Percentiles rank a stretch among this genome's conserved stretches.
phyloP scores from a whole-genome alignment of 805 yeast genomes.

The Metschnikowia baotianmanensis region DNA sequence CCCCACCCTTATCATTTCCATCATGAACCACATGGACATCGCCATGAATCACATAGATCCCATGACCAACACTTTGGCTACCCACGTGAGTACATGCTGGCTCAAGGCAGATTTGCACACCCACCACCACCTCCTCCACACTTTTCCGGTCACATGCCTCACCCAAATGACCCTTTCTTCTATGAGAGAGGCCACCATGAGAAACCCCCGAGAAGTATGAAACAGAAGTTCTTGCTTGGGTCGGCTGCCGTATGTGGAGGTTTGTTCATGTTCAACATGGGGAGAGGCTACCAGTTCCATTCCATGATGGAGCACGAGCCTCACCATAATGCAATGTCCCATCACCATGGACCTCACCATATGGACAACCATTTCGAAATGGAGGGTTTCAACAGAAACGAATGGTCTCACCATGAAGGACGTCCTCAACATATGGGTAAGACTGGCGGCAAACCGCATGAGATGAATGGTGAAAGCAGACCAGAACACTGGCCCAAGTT shows the following conservation, averaged over 20 bases:
- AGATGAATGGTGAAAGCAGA: neutral
- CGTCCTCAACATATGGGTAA: neutral
- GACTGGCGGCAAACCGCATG: neutral
- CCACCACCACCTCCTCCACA: constrained; percentile 13
- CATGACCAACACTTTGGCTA: neutral
- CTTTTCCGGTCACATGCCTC: neutral
- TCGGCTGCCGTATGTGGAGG: constrained; percentile 16
- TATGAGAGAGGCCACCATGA: constrained; percentile 3
- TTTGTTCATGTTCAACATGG: constrained; percentile 16
- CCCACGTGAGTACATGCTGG: neutral
- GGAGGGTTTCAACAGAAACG: neutral
- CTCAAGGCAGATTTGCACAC: neutral
- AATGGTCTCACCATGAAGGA: neutral
- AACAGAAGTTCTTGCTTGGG: constrained; percentile 8
- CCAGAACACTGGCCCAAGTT: neutral
- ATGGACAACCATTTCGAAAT: constrained; percentile 1
- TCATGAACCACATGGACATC: neutral
- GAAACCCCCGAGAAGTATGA: constrained; percentile 1
- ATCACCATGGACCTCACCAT: constrained; percentile 4
- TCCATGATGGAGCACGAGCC: constrained; percentile 1
- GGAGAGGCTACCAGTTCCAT: constrained; percentile 16
- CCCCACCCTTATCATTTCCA: neutral
- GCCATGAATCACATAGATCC: neutral
- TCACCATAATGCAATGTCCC: neutral
- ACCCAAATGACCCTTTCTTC: constrained; percentile 14